Evolutionary conservation across 73 alveolate species (phyloP).

Genomic region (Uronychia setigera): DNA sequence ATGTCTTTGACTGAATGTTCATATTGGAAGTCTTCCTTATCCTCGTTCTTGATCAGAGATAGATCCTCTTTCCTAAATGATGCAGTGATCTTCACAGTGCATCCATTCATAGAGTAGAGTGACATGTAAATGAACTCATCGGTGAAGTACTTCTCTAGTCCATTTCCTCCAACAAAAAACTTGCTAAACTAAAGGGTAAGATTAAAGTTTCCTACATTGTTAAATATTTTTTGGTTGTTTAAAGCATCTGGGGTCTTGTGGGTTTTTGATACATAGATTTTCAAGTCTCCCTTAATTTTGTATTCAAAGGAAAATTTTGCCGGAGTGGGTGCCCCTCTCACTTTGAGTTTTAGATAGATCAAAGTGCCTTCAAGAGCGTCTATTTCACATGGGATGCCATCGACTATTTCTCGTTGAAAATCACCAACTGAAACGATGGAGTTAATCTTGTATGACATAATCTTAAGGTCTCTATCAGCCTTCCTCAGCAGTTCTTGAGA

Average conservation of each 20-base stretch:
- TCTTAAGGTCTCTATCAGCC: background rate
- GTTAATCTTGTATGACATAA: background rate
- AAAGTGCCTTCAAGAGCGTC: constrained; percentile 3
- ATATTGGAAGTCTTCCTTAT: background rate
- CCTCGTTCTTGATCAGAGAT: background rate
- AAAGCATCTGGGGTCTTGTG: background rate
- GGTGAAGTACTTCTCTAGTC: background rate
- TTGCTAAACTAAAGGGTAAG: background rate
- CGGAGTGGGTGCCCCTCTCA: background rate
- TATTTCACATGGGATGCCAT: background rate
- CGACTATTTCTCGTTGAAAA: background rate
- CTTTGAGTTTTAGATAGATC: background rate
- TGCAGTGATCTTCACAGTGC: background rate
- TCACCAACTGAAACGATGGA: background rate
- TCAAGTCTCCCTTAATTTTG: background rate
- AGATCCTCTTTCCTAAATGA: background rate
- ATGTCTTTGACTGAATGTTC: background rate
- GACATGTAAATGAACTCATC: background rate
- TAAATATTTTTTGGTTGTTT: background rate
- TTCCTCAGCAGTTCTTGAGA: background rate
- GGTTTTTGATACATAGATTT: background rate
- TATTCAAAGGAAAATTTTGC: background rate
- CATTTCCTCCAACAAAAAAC: background rate
- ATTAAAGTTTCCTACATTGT: background rate
- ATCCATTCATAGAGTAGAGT: constrained; percentile 1